Base-by-base conservation (phyloP, 495 filamentous ascomycete species). In the Penicillium maclennaniae region DNA sequence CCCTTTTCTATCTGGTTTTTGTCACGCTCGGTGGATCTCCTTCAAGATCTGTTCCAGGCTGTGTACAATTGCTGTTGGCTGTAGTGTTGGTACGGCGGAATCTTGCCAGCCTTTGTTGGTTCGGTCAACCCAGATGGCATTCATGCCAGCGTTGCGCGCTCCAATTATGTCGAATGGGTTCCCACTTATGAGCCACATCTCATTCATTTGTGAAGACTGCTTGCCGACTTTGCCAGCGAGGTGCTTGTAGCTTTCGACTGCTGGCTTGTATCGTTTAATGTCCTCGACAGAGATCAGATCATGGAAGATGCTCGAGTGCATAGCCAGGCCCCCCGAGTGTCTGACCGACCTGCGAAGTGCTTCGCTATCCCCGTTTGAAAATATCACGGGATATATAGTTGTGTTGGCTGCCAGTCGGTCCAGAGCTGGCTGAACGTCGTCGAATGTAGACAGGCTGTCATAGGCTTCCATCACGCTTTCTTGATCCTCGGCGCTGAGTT, bases 131-230 rank as follows among this genome's bases (percentile, higher is more conserved):
- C 89, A 92, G 9, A 78, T 81, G 16, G 85, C 80, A 55, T 78
- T 74, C 71, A 92, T 64, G 0, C 74, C 77, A 17, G 64, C 59
- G 17, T 50, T 64, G 39, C 68, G 65, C 15, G 75, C 72, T 7
- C 77, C 75, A 2, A 72, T 78, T n/a, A 89, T 71, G 62, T 95
- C 90, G 65, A 95, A 95, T 7, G 89, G 85, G 64, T 93, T 96
- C 7, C 81, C 78, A 56, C 81, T 88, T 17, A 93, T 76, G 7
- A 93, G 68, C 85, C 86, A 92, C 4, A 92, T 77, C 21, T 84
- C 75, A 0, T 58, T 62, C 67, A 73, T 71, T 16, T 75, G 55
- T 19, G 68, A 60, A n/a, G 69, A 52, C 45, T 61, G 47, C 56
- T 75, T 77, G 8, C 80, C 82, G 10, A 80, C 70, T 41, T 78